Percentiles rank a stretch among this genome's conserved stretches.
phyloP scores from a whole-genome alignment of 768 basidiomycete genomes.

The Trametes cingulata region DNA sequence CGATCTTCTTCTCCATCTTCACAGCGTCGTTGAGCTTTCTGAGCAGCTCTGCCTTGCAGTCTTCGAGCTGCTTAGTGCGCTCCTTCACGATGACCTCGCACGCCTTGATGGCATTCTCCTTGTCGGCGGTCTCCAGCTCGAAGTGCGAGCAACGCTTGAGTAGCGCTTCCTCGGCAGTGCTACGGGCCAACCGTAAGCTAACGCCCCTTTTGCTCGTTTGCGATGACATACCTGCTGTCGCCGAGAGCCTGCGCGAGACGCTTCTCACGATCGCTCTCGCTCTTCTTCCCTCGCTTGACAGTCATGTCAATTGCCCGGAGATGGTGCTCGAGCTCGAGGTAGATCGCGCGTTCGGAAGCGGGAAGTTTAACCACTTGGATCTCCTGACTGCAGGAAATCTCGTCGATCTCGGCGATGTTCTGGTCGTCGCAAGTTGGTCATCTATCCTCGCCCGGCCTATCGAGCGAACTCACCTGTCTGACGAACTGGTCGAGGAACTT shows the following conservation, averaged over 20 bases:
- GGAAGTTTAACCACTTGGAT: conserved; percentile 72
- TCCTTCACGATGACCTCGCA: conserved; percentile 90
- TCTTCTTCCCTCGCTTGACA: conserved; percentile 64
- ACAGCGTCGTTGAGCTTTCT: conserved; percentile 65
- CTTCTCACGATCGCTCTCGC: conserved; percentile 80
- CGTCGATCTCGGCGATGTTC: conserved; percentile 81
- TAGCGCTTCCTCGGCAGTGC: conserved; percentile 88
- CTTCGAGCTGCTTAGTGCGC: conserved; percentile 74
- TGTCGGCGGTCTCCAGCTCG: conserved; percentile 69
- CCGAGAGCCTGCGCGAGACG: conserved; percentile 86
- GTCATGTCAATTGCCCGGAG: conserved; percentile 88
- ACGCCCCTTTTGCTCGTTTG: not conserved
- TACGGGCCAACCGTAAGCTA: conserved; percentile 31
- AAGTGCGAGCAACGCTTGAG: conserved; percentile 96
- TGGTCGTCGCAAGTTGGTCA: not conserved
- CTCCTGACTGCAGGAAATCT: conserved; percentile 78
- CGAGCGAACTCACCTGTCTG: conserved; percentile 61
- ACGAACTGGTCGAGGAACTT: conserved; percentile 79
- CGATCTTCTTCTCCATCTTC: conserved; percentile 67
- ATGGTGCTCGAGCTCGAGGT: conserved; percentile 92
- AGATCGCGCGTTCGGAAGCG: conserved; percentile 92
- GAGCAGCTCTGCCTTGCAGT: conserved; percentile 74
- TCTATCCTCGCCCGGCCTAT: not conserved
- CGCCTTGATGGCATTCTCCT: conserved; percentile 82
- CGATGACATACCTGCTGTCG: conserved; percentile 66